These are phyloP conservation scores for Camelina laxa DNA, from an alignment of 345 rosid genomes.

Conservation along the genomic window DNA sequence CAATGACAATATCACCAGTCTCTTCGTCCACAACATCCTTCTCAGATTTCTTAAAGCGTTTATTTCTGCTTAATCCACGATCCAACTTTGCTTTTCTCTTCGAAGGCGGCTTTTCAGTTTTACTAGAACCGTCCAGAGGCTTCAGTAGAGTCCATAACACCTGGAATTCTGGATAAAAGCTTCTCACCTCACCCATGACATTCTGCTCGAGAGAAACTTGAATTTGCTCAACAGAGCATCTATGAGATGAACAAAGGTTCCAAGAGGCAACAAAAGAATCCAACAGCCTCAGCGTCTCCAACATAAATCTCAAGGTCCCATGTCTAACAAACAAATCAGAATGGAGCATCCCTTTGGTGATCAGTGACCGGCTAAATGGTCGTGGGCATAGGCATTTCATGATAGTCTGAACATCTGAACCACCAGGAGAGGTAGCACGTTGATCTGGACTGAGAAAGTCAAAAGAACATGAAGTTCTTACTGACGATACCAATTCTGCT, in stretches of 20 bases:
- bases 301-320: constrained; percentile 82
- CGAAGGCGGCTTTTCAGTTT: constrained; percentile 37
- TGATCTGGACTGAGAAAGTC: constrained; percentile 59
- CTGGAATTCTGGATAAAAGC: constrained; percentile 80
- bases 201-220: constrained; percentile 63
- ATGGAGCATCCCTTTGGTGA: constrained; percentile 90
- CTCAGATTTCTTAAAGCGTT: constrained; percentile 55
- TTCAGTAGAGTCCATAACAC: constrained; percentile 71
- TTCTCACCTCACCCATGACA: constrained; percentile 67
- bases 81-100: constrained; percentile 61
- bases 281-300: constrained; percentile 74
- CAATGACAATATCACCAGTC: constrained; percentile 62
- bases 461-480: constrained; percentile 56
- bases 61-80: constrained; percentile 32
- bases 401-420: constrained; percentile 60
- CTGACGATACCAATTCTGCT: constrained; percentile 70
- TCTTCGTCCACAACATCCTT: constrained; percentile 44
- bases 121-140: constrained; percentile 48
- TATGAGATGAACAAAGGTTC: constrained; percentile 39
- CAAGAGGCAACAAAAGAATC: constrained; percentile 61
- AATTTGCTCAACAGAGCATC: constrained; percentile 42
- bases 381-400: constrained; percentile 74
- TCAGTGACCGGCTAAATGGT: constrained; percentile 68
- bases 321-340: constrained; percentile 78
- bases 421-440: constrained; percentile 49